Conservation (phyloP, 345 rosid genomes). For the Cardiospermum halicacabum region DNA sequence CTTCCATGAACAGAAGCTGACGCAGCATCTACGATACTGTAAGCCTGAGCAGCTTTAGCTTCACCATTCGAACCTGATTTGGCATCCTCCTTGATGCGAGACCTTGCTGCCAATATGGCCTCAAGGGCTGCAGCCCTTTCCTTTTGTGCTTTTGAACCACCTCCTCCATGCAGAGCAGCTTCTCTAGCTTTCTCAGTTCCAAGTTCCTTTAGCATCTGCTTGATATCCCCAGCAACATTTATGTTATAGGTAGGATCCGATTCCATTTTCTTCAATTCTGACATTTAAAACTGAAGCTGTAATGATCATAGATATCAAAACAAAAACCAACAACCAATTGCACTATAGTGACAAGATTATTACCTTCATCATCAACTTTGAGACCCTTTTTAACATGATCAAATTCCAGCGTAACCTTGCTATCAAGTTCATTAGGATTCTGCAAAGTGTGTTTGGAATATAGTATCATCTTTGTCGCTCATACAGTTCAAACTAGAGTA, state of each 20-base stretch:
- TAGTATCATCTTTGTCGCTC: background rate
- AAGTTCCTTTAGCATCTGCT: constrained; percentile 81
- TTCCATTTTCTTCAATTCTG: constrained; percentile 63
- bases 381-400: constrained; percentile 81
- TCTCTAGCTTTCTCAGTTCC: constrained; percentile 88
- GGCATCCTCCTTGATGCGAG: constrained; percentile 56
- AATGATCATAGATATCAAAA: constrained; percentile 1
- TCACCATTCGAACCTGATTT: constrained; percentile 55
- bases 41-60: constrained; percentile 38
- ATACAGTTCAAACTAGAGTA: background rate
- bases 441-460: constrained; percentile 24
- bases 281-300: constrained; percentile 16
- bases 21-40: constrained; percentile 92
- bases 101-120: constrained; percentile 77
- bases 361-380: constrained; percentile 87
- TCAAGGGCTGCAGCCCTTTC: constrained; percentile 94
- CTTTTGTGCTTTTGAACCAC: constrained; percentile 87
- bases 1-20: constrained; percentile 96
- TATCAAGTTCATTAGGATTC: constrained; percentile 82
- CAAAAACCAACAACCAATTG: constrained; percentile 8
- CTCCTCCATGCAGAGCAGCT: constrained; percentile 89
- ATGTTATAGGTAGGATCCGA: constrained; percentile 77
- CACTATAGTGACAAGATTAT: background rate
- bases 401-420: constrained; percentile 65
- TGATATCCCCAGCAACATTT: constrained; percentile 71